These are phyloP conservation scores for Suillus placidus DNA, from an alignment of 768 basidiomycete genomes.

Conservation along the genomic window DNA sequence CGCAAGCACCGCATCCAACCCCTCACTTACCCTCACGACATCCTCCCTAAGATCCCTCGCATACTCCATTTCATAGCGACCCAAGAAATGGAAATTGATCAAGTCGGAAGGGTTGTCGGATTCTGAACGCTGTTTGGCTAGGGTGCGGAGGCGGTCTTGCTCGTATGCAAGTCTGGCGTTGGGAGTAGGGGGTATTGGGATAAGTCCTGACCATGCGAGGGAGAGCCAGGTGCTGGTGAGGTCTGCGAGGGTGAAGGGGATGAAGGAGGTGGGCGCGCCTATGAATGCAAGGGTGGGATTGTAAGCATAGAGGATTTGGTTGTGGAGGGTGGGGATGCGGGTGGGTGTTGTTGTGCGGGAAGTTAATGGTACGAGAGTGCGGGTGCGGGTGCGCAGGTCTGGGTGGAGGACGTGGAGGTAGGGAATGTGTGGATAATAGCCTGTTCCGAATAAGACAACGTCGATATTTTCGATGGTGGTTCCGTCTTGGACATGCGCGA, in stretches of 20 bases:
- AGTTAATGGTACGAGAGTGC: conserved; percentile 32
- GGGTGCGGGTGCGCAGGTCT: not conserved
- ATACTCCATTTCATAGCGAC: conserved; percentile 24
- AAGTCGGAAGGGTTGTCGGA: conserved; percentile 31
- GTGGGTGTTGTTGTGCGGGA: conserved; percentile 30
- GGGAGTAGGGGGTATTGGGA: conserved; percentile 37
- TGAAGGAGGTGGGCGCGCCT: conserved; percentile 45
- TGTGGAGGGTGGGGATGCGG: conserved; percentile 48
- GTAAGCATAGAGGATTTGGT: conserved; percentile 47
- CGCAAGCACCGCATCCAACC: conserved; percentile 21
- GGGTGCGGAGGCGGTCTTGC: conserved; percentile 32
- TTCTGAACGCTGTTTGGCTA: conserved; percentile 23
- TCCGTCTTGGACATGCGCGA: conserved; percentile 41
- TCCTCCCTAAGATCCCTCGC: conserved; percentile 22
- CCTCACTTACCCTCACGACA: conserved; percentile 16
- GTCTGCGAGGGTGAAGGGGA: conserved; percentile 52
- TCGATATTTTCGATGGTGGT: conserved; percentile 44
- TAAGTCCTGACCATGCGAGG: conserved; percentile 40
- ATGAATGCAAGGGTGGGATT: conserved; percentile 52
- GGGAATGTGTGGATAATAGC: conserved; percentile 45
- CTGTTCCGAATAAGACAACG: conserved; percentile 48
- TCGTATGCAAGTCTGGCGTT: conserved; percentile 42
- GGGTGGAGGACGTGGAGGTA: conserved; percentile 40
- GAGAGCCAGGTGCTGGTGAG: conserved; percentile 53
- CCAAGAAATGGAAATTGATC: conserved; percentile 30